These are phyloP conservation scores for Calocera cornea DNA, from an alignment of 768 basidiomycete genomes.

Conservation along the genomic window DNA sequence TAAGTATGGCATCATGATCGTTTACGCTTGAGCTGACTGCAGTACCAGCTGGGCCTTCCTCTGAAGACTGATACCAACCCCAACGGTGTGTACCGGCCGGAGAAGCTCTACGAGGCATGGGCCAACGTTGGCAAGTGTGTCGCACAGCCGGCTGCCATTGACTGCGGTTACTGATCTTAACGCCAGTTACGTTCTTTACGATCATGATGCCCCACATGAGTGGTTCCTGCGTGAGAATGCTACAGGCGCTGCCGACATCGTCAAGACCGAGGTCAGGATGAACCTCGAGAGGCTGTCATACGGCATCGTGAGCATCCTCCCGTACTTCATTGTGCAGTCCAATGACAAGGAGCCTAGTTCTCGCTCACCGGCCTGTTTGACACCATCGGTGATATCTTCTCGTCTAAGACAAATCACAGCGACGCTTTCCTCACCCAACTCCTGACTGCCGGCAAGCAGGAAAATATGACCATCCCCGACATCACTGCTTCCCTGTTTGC, in stretches of 20 bases:
- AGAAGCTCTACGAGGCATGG: neutral
- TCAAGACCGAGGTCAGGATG: neutral
- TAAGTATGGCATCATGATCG: neutral
- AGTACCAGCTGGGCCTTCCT: neutral
- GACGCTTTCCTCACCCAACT: neutral
- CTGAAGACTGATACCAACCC: neutral
- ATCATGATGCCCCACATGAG: neutral
- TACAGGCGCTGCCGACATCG: neutral
- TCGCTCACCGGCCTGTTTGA: neutral
- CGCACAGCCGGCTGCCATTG: neutral
- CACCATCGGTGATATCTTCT: neutral
- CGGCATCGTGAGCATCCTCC: neutral
- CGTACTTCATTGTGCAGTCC: neutral
- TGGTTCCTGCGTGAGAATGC: neutral
- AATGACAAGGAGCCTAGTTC: neutral
- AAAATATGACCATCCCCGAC: neutral
- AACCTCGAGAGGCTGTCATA: neutral
- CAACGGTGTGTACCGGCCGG: neutral
- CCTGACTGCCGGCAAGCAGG: neutral
- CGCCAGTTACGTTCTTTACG: neutral
- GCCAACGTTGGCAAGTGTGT: neutral
- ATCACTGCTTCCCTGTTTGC: neutral
- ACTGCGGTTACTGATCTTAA: neutral
- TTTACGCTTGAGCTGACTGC: neutral
- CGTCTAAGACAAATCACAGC: neutral